phyloP scores from a whole-genome alignment of 352 stramenopile species.

The Blastocystis sp. region DNA sequence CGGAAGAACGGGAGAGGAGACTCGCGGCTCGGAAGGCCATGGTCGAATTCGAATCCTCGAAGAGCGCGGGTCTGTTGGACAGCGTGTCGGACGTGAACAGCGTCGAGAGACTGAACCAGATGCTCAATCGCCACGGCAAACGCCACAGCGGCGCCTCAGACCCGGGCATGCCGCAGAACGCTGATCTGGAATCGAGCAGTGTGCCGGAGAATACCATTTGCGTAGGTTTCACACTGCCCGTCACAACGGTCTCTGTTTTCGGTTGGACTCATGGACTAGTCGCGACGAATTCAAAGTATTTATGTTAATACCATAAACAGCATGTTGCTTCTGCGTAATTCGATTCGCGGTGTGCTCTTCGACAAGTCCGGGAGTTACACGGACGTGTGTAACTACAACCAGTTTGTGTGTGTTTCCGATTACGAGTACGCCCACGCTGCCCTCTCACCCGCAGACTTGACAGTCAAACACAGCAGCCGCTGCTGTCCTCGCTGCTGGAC shows the following conservation, averaged over 20 bases:
- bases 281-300: background rate
- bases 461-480: background rate
- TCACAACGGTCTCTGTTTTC: too few relatives aligned
- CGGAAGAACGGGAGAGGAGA: too few relatives aligned
- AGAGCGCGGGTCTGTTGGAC: too few relatives aligned
- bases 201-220: slow-evolving; percentile 17
- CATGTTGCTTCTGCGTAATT: background rate
- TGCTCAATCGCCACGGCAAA: too few relatives aligned
- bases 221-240: background rate
- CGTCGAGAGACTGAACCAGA: too few relatives aligned
- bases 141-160: too few relatives aligned
- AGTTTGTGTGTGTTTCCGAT: background rate
- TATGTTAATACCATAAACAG: slow-evolving; percentile 4
- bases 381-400: background rate
- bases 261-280: too few relatives aligned
- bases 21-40: too few relatives aligned
- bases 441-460: slow-evolving; percentile 6
- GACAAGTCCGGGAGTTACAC: background rate
- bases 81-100: too few relatives aligned
- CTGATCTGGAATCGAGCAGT: too few relatives aligned
- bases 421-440: background rate
- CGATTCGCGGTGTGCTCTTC: slow-evolving; percentile 3
- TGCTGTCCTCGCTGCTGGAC: background rate
- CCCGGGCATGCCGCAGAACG: too few relatives aligned
- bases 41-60: too few relatives aligned